Base-by-base conservation (phyloP, 345 rosid species). In the Arabis hirsuta region DNA sequence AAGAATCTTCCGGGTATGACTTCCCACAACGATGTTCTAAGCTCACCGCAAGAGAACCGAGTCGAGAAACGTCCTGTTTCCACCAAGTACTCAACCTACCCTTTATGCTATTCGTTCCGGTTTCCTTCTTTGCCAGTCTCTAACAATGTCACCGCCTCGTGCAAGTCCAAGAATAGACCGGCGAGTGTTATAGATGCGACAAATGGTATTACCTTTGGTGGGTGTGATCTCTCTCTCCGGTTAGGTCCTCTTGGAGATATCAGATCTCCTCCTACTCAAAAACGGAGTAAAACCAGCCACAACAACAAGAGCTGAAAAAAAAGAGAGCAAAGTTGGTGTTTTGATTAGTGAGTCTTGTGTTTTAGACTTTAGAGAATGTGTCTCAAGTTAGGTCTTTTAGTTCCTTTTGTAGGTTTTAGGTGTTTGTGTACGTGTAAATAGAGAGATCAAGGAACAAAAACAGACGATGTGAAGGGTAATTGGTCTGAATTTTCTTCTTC, bases 181-280 rank as follows among this genome's bases (percentile, higher is more conserved):
- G 65, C 42, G n/a, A 62, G 70, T 55, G 65, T 54, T 0, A 1
- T 14, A 12, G 70, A 69, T 46, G 61, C 74, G n/a, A 55, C 44
- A 0, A 61, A 46, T 14, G 73, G 68, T 0, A 52, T 22, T 11
- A 14, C 26, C 50, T 75, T 67, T 61, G 77, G 51, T 32, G 78
- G 65, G 20, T 87, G 96, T 72, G 97, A 92, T 78, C 82, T 92
- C 5, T 88, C 98, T 2, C 67, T 92, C 32, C 76, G 95, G 56
- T 73, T 92, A 81, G 98, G 98, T 42, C 89, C 91, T 76, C 74
- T 74, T 55, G 78, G 76, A 36, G 68, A 65, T 13, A 38, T 71
- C 24, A 59, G 55, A 47, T 26, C 76, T 59, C 54, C 64, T 65
- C 54, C 64, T 65, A 64, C 78, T 39, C 80, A 39, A 2, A 81